Percentiles rank a stretch among this genome's conserved stretches.
Conservation (phyloP, 192 early-diverging fungal genomes). For the Chytriomyces confervae region DNA sequence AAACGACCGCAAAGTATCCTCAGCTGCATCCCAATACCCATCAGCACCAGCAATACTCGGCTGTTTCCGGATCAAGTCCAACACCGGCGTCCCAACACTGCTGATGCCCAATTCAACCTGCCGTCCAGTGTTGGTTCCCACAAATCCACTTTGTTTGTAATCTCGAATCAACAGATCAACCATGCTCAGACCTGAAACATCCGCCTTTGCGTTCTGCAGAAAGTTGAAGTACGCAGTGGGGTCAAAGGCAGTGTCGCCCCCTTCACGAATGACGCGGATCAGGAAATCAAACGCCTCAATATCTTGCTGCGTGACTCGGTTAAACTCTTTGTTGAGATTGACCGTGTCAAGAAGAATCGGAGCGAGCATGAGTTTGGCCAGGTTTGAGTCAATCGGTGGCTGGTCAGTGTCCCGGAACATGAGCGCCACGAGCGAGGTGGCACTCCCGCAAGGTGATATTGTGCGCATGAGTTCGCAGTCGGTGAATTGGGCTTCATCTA, state of each 20-base stretch:
- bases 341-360: constrained; percentile 76
- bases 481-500: constrained; percentile 61
- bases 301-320: constrained; percentile 58
- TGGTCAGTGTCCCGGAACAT: constrained; percentile 33
- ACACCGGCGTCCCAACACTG: constrained; percentile 59
- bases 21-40: constrained; percentile 41
- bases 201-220: constrained; percentile 63
- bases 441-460: constrained; percentile 69
- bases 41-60: no score
- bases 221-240: constrained; percentile 42
- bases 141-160: constrained; percentile 72
- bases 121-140: not conserved
- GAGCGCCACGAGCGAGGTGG: constrained; percentile 56
- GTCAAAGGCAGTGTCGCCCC: constrained; percentile 14
- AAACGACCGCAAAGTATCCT: constrained; percentile 42
- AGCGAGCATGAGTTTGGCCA: constrained; percentile 58
- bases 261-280: constrained; percentile 12
- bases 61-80: constrained; percentile 51
- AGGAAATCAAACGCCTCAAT: constrained; percentile 48
- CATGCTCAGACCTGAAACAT: constrained; percentile 51
- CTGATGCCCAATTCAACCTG: constrained; percentile 64
- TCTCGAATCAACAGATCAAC: constrained; percentile 70
- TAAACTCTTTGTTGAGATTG: constrained; percentile 57
- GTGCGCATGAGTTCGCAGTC: constrained; percentile 48
- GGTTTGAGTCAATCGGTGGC: constrained; percentile 26